Conservation (phyloP, 2,329 filamentous ascomycete genomes). For the Nemania sp. region DNA sequence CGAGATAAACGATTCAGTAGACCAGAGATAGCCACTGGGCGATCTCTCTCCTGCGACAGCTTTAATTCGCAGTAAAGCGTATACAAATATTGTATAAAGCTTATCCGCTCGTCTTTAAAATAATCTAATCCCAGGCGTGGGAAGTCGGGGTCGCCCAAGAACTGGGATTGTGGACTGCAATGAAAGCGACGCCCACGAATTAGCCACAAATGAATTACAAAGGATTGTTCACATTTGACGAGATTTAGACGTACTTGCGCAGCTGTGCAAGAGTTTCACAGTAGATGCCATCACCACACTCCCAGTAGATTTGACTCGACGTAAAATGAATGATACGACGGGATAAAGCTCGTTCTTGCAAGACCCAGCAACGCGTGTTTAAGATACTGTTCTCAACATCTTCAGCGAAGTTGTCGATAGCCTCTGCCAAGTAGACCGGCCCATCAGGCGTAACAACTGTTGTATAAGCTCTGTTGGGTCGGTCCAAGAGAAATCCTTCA, state of each 20-base stretch:
- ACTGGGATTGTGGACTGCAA: neutral
- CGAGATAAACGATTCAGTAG: neutral
- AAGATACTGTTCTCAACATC: neutral
- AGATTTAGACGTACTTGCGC: conserved; percentile 1
- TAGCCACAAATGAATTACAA: neutral
- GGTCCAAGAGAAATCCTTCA: neutral
- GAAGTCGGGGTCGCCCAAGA: conserved; percentile 5
- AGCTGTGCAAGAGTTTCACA: conserved; percentile 3
- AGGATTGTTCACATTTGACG: neutral
- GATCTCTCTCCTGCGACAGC: neutral
- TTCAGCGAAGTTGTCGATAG: neutral
- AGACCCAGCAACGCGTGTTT: neutral
- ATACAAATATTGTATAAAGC: neutral
- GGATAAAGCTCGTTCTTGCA: conserved; percentile 3
- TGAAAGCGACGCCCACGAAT: neutral
- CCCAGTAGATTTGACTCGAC: conserved; percentile 4
- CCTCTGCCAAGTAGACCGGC: neutral
- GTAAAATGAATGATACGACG: conserved; percentile 5
- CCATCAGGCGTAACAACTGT: neutral
- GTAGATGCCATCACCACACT: neutral
- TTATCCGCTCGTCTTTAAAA: conserved; percentile 5
- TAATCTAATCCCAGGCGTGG: neutral
- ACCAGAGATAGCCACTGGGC: neutral
- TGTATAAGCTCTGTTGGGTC: neutral
- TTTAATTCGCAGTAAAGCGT: neutral